Percentiles rank a stretch among this genome's conserved stretches.
Evolutionary conservation across 176 grass and related monocot species (phyloP).

Genomic region (Oryza officinalis): DNA sequence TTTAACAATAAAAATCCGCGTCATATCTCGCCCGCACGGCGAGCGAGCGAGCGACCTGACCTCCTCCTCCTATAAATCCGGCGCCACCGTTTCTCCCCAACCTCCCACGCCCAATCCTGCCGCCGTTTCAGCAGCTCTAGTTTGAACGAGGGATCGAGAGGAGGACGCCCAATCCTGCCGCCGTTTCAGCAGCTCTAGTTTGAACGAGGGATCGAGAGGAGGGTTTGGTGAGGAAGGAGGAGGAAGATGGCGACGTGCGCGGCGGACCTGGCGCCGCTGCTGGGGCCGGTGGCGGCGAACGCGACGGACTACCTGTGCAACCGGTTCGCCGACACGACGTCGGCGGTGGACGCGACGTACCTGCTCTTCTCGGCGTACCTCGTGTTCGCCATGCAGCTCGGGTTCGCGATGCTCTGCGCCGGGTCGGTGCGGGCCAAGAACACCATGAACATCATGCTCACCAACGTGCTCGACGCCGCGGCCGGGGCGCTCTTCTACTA

Average conservation of each 20-base stretch:
- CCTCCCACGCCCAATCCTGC: neutral
- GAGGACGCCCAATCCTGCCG: neutral
- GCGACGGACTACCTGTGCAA: constrained; percentile 60
- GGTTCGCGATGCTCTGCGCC: constrained; percentile 94
- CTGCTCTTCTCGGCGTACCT: constrained; percentile 98
- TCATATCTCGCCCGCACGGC: neutral
- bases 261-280: constrained; percentile 58
- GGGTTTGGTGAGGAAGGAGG: neutral
- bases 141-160: neutral
- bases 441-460: constrained; percentile 99
- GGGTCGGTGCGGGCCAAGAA: constrained; percentile 94
- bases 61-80: constrained; percentile 36
- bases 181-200: neutral
- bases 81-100: constrained; percentile 17
- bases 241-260: constrained; percentile 73
- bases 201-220: neutral
- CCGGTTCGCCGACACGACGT: constrained; percentile 69
- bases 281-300: constrained; percentile 67
- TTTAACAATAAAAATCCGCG: neutral
- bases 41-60: neutral
- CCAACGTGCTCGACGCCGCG: constrained; percentile 90
- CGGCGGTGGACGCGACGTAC: constrained; percentile 84
- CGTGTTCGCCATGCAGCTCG: constrained; percentile 95
- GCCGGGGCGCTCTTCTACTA: constrained; percentile 92
- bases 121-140: neutral